Conservation (phyloP, 1,284 basidiomycete genomes). For the Uromyces viciae-fabae region DNA sequence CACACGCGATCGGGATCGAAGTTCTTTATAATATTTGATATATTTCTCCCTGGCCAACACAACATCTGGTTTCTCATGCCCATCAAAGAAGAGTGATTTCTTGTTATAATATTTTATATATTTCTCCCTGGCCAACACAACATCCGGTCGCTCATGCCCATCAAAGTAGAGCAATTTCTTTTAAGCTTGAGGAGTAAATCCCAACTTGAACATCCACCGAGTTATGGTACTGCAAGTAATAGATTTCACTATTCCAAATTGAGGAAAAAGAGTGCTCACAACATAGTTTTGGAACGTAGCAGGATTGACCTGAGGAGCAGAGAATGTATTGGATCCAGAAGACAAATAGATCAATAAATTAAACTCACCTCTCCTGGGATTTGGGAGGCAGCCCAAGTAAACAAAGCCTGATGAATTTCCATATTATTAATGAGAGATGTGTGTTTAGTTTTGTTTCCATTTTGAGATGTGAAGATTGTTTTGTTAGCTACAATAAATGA, state of each 20-base stretch:
- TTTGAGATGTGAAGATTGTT: background rate
- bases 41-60: background rate
- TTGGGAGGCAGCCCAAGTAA: background rate
- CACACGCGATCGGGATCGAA: background rate
- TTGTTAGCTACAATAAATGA: background rate
- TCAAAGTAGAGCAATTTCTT: slow-evolving; percentile 5
- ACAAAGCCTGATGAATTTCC: background rate
- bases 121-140: background rate
- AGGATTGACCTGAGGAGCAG: background rate
- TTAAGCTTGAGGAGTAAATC: background rate
- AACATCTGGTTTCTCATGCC: background rate
- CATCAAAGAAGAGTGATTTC: background rate
- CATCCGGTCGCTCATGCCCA: slow-evolving; percentile 9
- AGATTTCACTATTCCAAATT: background rate
- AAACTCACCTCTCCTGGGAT: background rate
- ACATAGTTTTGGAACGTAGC: background rate
- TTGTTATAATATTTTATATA: background rate
- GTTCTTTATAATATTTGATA: background rate
- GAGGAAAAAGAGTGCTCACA: background rate
- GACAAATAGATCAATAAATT: no score
- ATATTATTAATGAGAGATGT: background rate
- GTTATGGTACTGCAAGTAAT: background rate
- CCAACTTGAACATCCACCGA: slow-evolving; percentile 24
- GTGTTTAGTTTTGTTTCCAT: background rate
- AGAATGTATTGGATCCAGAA: background rate